A percentile compares a stretch with the other conserved stretches of the same genome.
Conservation (phyloP, 2,329 filamentous ascomycete species). For the Hortaea werneckii region DNA sequence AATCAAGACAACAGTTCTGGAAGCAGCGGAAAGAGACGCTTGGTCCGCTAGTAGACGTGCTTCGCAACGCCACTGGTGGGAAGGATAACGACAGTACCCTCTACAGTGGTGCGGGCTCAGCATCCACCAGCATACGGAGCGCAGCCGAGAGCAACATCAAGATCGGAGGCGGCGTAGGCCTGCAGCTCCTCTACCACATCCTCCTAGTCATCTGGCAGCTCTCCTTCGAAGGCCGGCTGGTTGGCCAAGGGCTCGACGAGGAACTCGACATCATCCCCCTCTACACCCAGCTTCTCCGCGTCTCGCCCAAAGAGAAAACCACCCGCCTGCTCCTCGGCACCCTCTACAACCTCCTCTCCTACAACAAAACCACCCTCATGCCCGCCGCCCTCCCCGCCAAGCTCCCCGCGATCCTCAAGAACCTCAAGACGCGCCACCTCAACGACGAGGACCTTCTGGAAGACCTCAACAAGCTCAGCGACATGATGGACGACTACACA, state of each 20-base stretch:
- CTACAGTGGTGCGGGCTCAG: conserved; percentile 34
- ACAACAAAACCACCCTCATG: conserved; percentile 57
- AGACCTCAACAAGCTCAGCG: conserved; percentile 36
- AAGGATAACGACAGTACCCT: conserved; percentile 57
- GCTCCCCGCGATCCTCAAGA: conserved; percentile 54
- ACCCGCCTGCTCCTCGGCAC: conserved; percentile 85
- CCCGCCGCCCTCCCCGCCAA: conserved; percentile 79
- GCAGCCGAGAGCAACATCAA: conserved; percentile 56
- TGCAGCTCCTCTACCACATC: conserved; percentile 90
- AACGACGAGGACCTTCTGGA: conserved; percentile 44
- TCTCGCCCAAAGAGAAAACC: conserved; percentile 97
- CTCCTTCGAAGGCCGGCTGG: conserved; percentile 67
- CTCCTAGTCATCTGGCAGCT: conserved; percentile 92
- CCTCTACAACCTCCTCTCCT: conserved; percentile 74
- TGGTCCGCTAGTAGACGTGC: conserved; percentile 68
- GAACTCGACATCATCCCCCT: conserved; percentile 88
- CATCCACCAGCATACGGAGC: conserved; percentile 31
- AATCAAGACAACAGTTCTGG: conserved; percentile 79
- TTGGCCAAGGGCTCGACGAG: conserved; percentile 74
- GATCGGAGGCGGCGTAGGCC: conserved; percentile 66
- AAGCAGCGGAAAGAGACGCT: conserved; percentile 77
- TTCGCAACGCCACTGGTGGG: conserved; percentile 62
- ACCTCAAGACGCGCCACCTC: conserved; percentile 43
- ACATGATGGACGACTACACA: conserved; percentile 76
- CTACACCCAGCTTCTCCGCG: conserved; percentile 81